phyloP scores from a whole-genome alignment of 495 filamentous ascomycete genomes.

The Aspergillus ellipticus region DNA sequence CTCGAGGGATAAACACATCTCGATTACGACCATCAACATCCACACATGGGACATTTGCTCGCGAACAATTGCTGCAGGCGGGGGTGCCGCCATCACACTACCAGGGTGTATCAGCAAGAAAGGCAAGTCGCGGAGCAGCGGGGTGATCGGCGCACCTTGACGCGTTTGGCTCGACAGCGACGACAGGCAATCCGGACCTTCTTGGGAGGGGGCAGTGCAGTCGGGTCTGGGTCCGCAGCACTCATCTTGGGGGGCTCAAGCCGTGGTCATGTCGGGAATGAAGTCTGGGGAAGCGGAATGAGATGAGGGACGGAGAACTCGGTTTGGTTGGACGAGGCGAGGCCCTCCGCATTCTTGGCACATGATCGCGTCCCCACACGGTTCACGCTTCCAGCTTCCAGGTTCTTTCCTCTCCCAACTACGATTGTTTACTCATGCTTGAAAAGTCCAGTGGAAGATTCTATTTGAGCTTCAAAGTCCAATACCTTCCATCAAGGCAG shows the following conservation, averaged over 20 bases:
- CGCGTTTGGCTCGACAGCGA: constrained; percentile 20
- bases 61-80: constrained; percentile 23
- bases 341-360: background rate
- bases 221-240: background rate
- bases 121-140: background rate
- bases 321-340: background rate
- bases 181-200: constrained; percentile 23
- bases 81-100: constrained; percentile 25
- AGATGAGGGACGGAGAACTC: background rate
- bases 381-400: background rate
- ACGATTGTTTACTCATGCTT: background rate
- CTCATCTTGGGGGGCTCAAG: background rate
- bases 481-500: too few relatives aligned
- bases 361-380: background rate
- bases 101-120: background rate
- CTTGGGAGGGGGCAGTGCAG: constrained; percentile 2
- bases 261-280: background rate
- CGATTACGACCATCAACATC: constrained; percentile 24
- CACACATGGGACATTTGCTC: constrained; percentile 19
- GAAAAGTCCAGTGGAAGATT: too few relatives aligned
- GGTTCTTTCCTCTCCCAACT: background rate
- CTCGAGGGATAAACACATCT: constrained; percentile 21
- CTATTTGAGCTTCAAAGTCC: too few relatives aligned
- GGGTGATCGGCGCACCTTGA: constrained; percentile 15
- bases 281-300: background rate